Evolutionary conservation across 805 yeast species (phyloP), one percentile per base, ranked within the genome.

Genomic region (Kodamaea kaohsiungensis): DNA sequence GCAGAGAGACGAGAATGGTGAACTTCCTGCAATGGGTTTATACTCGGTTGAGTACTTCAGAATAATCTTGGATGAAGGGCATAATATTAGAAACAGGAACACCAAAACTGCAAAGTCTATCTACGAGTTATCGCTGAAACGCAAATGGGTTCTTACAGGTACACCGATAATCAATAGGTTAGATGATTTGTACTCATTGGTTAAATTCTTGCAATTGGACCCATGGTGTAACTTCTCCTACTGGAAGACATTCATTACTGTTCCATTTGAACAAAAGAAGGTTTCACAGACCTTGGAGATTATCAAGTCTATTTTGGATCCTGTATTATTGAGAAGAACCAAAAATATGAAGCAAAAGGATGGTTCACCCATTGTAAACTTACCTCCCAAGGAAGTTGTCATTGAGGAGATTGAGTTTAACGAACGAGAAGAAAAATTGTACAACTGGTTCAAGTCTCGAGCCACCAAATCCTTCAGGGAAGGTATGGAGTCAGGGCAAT

Each of bases 131-230:
- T 63, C 71, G 8, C 84, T 89, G 61, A 73, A 77, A 16, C 76
- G 95, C 48, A 83, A 84, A 56, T 92, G 98, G 98, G 77, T 88
- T 2, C 73, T 93, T 47, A 91, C 98, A 0, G 98, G 98, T 7
- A 92, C 98, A 0, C 98, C 98, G 0, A 89, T 92, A 27, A 88
- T 91, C 40, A 92, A 92, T 67, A 74, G 92, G 57, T 74, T 93
- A 8, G 98, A 93, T 67, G 98, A 93, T 67, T 70, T 93, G 47
- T 92, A 82, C 65, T 86, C 96, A 5, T 69, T 91, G 48, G 82
- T 91, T 15, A 83, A 84, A 59, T 93, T 87, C 62, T 70, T 93
- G 48, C 77, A 84, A 43, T 70, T 92, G n/a, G 90, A 89, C 60
- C 98, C 98, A 0, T 93, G 98, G 98, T 77, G 86, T 40, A 87